These are phyloP conservation scores for Styphnolobium japonicum DNA, from an alignment of 306 rosid genomes.

Conservation along the genomic window DNA sequence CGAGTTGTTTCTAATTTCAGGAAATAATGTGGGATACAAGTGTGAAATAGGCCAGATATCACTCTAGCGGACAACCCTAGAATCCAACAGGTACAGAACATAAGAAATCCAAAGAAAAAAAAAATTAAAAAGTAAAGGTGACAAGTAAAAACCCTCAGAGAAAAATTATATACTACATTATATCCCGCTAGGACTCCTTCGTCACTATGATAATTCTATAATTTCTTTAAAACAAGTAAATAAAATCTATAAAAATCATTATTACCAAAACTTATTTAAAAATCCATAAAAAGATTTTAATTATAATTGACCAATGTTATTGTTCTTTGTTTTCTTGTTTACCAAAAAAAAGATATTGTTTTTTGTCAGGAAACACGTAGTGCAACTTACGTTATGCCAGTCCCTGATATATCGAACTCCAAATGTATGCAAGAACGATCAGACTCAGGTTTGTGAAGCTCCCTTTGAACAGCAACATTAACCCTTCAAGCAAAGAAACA, in stretches of 20 bases:
- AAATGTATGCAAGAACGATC: constrained; percentile 90
- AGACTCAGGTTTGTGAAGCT: constrained; percentile 80
- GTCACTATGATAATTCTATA: neutral
- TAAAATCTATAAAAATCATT: neutral
- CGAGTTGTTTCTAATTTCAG: neutral
- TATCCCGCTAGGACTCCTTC: too few species aligned
- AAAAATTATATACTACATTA: neutral
- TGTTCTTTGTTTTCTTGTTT: neutral
- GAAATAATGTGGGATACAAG: neutral
- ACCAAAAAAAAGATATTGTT: neutral
- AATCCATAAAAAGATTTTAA: neutral
- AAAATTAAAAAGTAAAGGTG: too few species aligned
- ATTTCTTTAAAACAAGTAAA: neutral
- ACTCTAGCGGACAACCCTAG: neutral
- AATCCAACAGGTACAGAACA: neutral
- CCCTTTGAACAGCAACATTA: constrained; percentile 67
- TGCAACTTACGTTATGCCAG: constrained; percentile 61
- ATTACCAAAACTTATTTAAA: neutral
- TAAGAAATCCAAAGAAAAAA: neutral
- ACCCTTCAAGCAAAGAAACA: constrained; percentile 49
- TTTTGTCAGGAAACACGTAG: neutral
- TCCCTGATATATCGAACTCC: constrained; percentile 76
- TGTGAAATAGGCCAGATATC: neutral
- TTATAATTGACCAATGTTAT: neutral
- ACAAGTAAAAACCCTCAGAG: neutral